Evolutionary conservation across 73 alveolate species (phyloP).

Genomic region (Paraurostyla sp.): DNA sequence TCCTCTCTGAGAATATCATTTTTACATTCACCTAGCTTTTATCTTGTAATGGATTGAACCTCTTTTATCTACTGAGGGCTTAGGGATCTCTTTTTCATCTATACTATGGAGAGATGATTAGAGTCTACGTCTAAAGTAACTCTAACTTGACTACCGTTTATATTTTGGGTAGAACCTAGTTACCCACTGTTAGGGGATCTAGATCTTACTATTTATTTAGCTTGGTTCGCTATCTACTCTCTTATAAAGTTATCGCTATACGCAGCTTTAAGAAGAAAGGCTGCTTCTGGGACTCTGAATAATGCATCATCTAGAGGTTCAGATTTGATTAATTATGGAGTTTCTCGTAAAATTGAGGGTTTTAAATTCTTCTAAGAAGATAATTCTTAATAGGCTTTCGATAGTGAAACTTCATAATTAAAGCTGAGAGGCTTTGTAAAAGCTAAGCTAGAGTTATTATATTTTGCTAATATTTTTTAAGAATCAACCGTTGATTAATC

Average conservation of each 20-base stretch:
- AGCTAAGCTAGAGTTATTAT: neutral
- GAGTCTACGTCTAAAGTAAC: constrained; percentile 24
- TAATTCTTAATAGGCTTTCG: constrained; percentile 1
- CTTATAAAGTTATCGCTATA: neutral
- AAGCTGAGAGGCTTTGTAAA: constrained; percentile 1
- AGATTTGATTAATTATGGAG: neutral
- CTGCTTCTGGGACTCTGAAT: constrained; percentile 20
- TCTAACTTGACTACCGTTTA: neutral
- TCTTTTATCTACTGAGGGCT: constrained; percentile 17
- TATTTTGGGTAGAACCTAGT: neutral
- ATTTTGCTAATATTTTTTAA: neutral
- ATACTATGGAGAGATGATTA: neutral
- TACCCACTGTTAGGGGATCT: constrained; percentile 23
- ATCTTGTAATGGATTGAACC: neutral
- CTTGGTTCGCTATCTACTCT: neutral
- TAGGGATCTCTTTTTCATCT: neutral
- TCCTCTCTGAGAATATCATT: constrained; percentile 16
- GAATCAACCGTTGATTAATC: neutral
- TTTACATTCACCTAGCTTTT: neutral
- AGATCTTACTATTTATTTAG: constrained; percentile 14
- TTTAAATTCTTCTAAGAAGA: neutral
- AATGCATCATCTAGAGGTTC: constrained; percentile 11
- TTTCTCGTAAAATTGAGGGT: neutral
- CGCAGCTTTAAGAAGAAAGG: neutral
- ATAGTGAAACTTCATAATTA: neutral